Percentiles rank a stretch among this genome's conserved stretches.
Evolutionary conservation across 2,329 filamentous ascomycete genomes (phyloP).

Genomic region (Cercospora sojina): DNA sequence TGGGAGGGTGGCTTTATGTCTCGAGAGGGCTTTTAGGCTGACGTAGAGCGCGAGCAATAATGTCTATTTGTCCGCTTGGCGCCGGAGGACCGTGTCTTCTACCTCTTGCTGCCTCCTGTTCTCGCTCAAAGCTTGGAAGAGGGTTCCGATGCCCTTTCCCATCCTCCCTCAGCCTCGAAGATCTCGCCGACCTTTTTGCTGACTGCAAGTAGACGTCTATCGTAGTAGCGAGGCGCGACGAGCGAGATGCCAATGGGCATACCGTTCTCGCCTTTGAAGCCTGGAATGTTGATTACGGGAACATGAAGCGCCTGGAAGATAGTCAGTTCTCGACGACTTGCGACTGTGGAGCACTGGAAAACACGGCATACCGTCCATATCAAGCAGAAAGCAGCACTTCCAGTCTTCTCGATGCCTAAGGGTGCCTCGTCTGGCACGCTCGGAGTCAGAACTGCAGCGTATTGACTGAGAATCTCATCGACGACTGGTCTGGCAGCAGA

Average conservation of each 20-base stretch:
- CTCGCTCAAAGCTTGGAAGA: not conserved
- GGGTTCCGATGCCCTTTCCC: not conserved
- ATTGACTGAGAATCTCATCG: constrained; percentile 53
- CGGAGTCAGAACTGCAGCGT: constrained; percentile 58
- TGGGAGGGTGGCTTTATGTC: not conserved
- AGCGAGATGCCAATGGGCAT: constrained; percentile 61
- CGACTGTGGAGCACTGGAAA: not conserved
- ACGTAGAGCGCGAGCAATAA: not conserved
- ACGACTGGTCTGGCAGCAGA: constrained; percentile 55
- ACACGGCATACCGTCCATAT: constrained; percentile 28
- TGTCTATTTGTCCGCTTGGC: not conserved
- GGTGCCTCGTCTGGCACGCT: constrained; percentile 62
- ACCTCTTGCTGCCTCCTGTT: not conserved
- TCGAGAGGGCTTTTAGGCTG: not conserved
- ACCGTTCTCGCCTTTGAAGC: constrained; percentile 57
- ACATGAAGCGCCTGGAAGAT: constrained; percentile 49
- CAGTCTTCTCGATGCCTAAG: constrained; percentile 54
- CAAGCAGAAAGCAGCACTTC: constrained; percentile 48
- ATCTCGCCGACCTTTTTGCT: constrained; percentile 44
- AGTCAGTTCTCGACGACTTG: not conserved
- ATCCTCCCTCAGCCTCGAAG: constrained; percentile 23
- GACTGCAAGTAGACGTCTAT: constrained; percentile 45
- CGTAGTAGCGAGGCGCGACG: constrained; percentile 49
- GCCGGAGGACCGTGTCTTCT: not conserved
- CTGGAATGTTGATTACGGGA: constrained; percentile 63